Conservation (phyloP, 306 rosid species). For the Vigna radiata region DNA sequence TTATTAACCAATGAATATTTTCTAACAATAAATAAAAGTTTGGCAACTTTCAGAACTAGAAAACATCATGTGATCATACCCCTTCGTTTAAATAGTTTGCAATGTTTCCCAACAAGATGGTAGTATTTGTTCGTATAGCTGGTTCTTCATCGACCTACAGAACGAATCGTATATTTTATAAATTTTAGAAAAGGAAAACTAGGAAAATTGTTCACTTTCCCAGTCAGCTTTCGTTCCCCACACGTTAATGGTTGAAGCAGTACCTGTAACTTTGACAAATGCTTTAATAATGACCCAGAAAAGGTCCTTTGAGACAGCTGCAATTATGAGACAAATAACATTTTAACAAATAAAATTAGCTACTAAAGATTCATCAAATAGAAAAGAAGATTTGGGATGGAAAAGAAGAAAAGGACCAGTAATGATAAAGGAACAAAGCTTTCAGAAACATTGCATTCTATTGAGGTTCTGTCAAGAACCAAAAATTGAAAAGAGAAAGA, state of each 20-base stretch:
- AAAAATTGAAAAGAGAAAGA: too few relatives aligned
- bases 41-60: conserved; percentile 20
- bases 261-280: conserved; percentile 98
- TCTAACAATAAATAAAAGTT: conserved; percentile 31
- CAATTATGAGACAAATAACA: conserved; percentile 45
- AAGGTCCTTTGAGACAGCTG: conserved; percentile 97
- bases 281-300: conserved; percentile 93
- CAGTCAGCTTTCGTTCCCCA: conserved; percentile 14
- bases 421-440: not conserved
- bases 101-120: conserved; percentile 94
- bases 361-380: conserved; percentile 1
- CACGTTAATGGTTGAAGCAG: conserved; percentile 41
- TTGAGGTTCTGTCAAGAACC: too few relatives aligned
- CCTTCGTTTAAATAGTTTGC: conserved; percentile 90
- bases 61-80: conserved; percentile 50
- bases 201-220: not conserved
- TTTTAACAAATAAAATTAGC: conserved; percentile 10
- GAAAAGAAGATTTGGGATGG: not conserved
- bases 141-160: conserved; percentile 97
- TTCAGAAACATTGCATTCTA: too few relatives aligned
- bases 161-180: conserved; percentile 41
- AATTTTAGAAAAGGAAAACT: conserved; percentile 23
- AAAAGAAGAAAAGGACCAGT: conserved; percentile 6
- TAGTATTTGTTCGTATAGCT: conserved; percentile 95
- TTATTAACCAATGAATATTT: conserved; percentile 39